phyloP scores from a whole-genome alignment of 257 asterid species.

The Cruciata laevipes region DNA sequence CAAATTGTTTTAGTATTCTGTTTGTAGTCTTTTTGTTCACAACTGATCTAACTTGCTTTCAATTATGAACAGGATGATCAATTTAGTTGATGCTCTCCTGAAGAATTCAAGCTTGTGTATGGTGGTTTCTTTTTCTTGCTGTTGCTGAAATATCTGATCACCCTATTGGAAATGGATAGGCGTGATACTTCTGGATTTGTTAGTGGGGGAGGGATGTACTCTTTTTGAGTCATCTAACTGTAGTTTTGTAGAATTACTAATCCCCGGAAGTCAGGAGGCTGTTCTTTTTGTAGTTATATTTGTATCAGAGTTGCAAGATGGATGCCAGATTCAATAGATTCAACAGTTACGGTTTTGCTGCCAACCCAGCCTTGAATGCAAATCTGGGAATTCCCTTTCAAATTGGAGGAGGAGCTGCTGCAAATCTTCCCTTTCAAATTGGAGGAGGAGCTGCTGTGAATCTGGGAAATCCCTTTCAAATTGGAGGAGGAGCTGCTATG shows the following conservation, averaged over 20 bases:
- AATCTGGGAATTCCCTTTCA: constrained; percentile 50
- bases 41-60: constrained; percentile 12
- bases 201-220: constrained; percentile 46
- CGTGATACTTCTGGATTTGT: constrained; percentile 58
- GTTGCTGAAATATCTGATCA: constrained; percentile 1
- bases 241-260: constrained; percentile 34
- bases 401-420: constrained; percentile 33
- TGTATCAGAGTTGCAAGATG: constrained; percentile 22
- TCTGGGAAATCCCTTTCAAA: constrained; percentile 51
- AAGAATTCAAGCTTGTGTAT: constrained; percentile 34
- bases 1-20: constrained; percentile 7
- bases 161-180: constrained; percentile 42
- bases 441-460: constrained; percentile 34
- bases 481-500: constrained; percentile 32
- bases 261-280: constrained; percentile 85
- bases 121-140: constrained; percentile 13
- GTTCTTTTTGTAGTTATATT: constrained; percentile 48
- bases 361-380: constrained; percentile 51
- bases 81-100: constrained; percentile 16
- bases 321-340: constrained; percentile 21
- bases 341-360: constrained; percentile 20
- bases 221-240: constrained; percentile 60
- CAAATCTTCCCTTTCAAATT: too few species aligned
- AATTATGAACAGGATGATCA: constrained; percentile 46
- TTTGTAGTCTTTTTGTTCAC: constrained; percentile 8